Percentiles rank a stretch among this genome's conserved stretches.
Conservation (phyloP, 2,329 filamentous ascomycete genomes). For the Hypoxylon sp. region DNA sequence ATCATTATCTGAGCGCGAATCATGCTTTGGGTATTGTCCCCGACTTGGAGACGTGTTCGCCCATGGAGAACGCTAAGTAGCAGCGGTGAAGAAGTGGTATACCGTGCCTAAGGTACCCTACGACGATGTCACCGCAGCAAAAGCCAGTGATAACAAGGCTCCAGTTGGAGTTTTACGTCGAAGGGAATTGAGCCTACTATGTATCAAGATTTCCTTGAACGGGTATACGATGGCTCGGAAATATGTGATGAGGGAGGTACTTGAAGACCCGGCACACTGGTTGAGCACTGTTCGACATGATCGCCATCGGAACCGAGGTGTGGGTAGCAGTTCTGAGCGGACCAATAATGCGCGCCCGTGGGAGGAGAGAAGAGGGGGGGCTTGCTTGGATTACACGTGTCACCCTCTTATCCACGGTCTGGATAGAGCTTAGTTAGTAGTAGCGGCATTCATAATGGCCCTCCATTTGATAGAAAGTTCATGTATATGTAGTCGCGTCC, state of each 20-base stretch:
- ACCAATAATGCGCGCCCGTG: conserved; percentile 13
- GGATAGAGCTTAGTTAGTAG: conserved; percentile 33
- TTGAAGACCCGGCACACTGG: conserved; percentile 30
- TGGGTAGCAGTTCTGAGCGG: conserved; percentile 31
- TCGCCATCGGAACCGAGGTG: conserved; percentile 29
- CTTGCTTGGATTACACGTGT: conserved; percentile 29
- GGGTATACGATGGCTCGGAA: conserved; percentile 17
- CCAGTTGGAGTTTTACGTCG: background rate
- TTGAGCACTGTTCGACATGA: conserved; percentile 36
- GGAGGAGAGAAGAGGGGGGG: conserved; percentile 2
- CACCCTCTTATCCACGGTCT: conserved; percentile 27
- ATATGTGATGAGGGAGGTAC: conserved; percentile 15
- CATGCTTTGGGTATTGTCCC: conserved; percentile 10
- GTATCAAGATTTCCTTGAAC: conserved; percentile 8
- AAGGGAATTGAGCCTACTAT: conserved; percentile 15
- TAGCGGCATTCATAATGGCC: conserved; percentile 17
- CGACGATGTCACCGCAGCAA: conserved; percentile 5
- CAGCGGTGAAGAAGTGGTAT: conserved; percentile 20
- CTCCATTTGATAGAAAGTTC: conserved; percentile 19
- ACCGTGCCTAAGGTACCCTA: conserved; percentile 5
- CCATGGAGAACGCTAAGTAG: conserved; percentile 2
- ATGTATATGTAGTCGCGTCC: conserved; percentile 12
- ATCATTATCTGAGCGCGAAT: conserved; percentile 11
- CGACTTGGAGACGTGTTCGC: conserved; percentile 15
- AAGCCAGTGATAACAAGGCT: conserved; percentile 2